Percentiles rank a stretch among this genome's conserved stretches.
Conservation (phyloP, 78 protist genomes). For the Speleostelium caveatum region DNA sequence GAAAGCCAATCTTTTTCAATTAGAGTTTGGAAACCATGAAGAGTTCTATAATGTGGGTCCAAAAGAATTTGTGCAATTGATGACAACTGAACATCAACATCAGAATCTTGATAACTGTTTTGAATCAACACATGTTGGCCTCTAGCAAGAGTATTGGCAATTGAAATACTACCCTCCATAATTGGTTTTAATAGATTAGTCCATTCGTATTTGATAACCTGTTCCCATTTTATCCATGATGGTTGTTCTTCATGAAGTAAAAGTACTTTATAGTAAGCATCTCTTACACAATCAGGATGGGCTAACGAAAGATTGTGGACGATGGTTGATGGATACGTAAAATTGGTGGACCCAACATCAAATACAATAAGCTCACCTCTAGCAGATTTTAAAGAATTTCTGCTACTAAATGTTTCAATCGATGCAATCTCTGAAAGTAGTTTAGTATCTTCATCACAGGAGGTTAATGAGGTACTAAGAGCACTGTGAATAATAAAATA, state of each 20-base stretch:
- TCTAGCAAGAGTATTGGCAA: background rate
- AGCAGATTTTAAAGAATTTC: too few species aligned
- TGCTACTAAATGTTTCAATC: too few species aligned
- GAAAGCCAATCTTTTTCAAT: slow-evolving; percentile 94
- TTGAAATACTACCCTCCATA: background rate
- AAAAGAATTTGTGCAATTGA: slow-evolving; percentile 81
- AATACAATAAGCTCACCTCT: background rate
- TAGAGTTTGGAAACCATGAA: slow-evolving; percentile 87
- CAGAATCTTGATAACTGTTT: background rate
- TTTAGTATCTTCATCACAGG: too few species aligned
- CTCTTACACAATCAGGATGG: background rate
- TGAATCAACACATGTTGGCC: slow-evolving; percentile 2
- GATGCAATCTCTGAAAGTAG: too few species aligned
- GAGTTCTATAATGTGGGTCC: slow-evolving; percentile 93
- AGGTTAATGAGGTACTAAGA: too few species aligned
- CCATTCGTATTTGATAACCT: background rate
- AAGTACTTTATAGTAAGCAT: background rate
- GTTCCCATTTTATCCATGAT: slow-evolving; percentile 1
- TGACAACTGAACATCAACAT: slow-evolving; percentile 45
- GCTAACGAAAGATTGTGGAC: background rate
- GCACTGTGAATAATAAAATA: too few species aligned
- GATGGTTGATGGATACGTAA: background rate
- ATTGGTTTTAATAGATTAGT: background rate
- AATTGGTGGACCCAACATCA: background rate
- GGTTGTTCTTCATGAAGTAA: background rate